phyloP scores from a whole-genome alignment of 1,284 basidiomycete species.

The Cryptococcus maquisensis region DNA sequence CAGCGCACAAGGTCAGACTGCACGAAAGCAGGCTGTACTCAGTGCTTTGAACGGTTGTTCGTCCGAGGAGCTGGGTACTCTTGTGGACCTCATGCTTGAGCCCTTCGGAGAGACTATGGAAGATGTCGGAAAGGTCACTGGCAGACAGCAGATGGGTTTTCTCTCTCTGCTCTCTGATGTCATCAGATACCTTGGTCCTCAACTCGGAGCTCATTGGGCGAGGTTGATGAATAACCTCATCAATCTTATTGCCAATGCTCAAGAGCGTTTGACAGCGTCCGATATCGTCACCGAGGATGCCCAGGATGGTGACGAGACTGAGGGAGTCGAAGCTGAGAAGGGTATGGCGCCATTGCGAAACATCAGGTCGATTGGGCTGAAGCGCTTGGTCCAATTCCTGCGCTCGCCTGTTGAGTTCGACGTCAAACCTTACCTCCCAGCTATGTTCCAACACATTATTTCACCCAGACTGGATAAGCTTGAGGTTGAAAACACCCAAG shows the following conservation, averaged over 20 bases:
- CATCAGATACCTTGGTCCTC: slow-evolving; percentile 70
- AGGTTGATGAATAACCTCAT: slow-evolving; percentile 65
- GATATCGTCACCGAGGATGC: slow-evolving; percentile 45
- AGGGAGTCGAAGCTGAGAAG: slow-evolving; percentile 40
- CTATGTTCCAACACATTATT: slow-evolving; percentile 69
- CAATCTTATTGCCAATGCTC: slow-evolving; percentile 62
- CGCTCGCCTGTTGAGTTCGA: slow-evolving; percentile 64
- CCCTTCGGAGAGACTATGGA: slow-evolving; percentile 53
- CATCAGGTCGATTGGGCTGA: slow-evolving; percentile 77
- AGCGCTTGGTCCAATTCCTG: slow-evolving; percentile 86
- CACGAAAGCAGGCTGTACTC: slow-evolving; percentile 73
- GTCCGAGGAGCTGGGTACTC: slow-evolving; percentile 67
- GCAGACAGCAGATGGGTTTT: slow-evolving; percentile 77
- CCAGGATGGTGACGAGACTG: slow-evolving; percentile 28
- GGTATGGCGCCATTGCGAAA: slow-evolving; percentile 55
- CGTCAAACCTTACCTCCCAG: slow-evolving; percentile 65
- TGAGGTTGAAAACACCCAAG: slow-evolving; percentile 83
- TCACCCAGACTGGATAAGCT: slow-evolving; percentile 73
- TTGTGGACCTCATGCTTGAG: slow-evolving; percentile 87
- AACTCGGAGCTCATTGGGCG: slow-evolving; percentile 66
- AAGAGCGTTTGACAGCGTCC: slow-evolving; percentile 54
- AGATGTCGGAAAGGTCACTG: slow-evolving; percentile 39
- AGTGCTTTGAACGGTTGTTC: slow-evolving; percentile 66
- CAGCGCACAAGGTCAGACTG: slow-evolving; percentile 57
- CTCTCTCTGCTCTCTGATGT: slow-evolving; percentile 79